phyloP scores from a whole-genome alignment of 306 rosid species.

The Rubus parviflorus region DNA sequence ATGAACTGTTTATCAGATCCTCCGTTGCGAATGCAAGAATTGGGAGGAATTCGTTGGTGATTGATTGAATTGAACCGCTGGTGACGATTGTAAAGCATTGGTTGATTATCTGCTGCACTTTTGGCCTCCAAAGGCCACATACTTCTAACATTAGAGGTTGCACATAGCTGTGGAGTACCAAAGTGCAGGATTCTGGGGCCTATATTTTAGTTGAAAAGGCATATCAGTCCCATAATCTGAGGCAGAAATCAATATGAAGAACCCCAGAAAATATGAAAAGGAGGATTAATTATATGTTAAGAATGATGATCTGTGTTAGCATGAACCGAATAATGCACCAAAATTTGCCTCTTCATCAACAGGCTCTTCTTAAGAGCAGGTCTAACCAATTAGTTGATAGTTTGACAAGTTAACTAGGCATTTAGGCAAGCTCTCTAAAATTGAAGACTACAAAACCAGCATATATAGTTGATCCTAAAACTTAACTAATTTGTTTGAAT shows the following conservation, averaged over 20 bases:
- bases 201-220: conserved; percentile 18
- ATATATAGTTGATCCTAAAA: not conserved
- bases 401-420: not conserved
- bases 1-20: conserved; percentile 46
- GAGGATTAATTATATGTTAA: not conserved
- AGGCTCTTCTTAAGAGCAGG: not conserved
- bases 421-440: not conserved
- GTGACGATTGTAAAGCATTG: conserved; percentile 38
- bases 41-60: conserved; percentile 29
- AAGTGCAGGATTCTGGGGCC: conserved; percentile 86
- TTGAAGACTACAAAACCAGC: not conserved
- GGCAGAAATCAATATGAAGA: not conserved
- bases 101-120: conserved; percentile 40
- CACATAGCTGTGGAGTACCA: conserved; percentile 57
- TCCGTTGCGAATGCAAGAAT: conserved; percentile 23
- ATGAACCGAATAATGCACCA: not conserved
- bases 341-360: not conserved
- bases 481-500: not conserved
- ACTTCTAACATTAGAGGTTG: conserved; percentile 40
- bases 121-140: conserved; percentile 53
- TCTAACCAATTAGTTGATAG: too few species aligned
- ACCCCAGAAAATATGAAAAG: not conserved
- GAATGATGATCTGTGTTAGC: not conserved
- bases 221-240: not conserved
- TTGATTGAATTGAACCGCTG: conserved; percentile 31